Evolutionary conservation across 352 stramenopile species (phyloP), one percentile per base, ranked within the genome.

Genomic region (Phytopythium delawarense): DNA sequence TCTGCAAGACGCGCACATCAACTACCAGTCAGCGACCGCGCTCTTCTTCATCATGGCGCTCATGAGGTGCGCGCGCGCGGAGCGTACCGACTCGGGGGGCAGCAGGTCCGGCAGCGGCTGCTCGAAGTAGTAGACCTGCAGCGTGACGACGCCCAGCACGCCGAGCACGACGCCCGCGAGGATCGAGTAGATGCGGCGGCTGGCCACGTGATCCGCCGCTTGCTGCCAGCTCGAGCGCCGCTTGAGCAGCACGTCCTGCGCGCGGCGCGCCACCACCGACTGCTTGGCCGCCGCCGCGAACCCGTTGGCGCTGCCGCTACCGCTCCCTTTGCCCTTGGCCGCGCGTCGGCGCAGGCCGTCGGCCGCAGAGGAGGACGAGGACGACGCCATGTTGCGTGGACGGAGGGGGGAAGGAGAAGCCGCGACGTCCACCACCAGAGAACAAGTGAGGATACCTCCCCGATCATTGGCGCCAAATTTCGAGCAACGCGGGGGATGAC

Each of bases 121-220:
- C n/a, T 87, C 71, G 20, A 75, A 59, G 65, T 84, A 87, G 21
- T 72, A 70, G n/a, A 73, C 62, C 60, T 87, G 73, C 50, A 87
- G 52, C 23, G 61, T 62, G 25, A 88, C 72, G 46, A 85, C 70
- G 53, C 77, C 75, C 6, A 70, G 60, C n/a, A 92, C 58, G 39
- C 83, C 83, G 12, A 90, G 72, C 59, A 89, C 30, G 12, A 87
- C 51, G 5, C 83, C 83, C 2, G 69, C 62, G 34, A 92, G 61
- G 50, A 92, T 69, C n/a, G 75, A 87, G 71, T 90, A 92, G 63
- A 84, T 84, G 55, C 78, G 76, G n/a, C 80, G 85, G 61, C 58
- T 76, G 48, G 76, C 69, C 65, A 92, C 66, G 61, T 92, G 83
- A 25, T 74, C 67, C 18, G 73, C 66, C n/a, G 79, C 83, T 1